Evolutionary conservation across 805 yeast species (phyloP), one percentile per base, ranked within the genome.

Genomic region (Sugiyamaella marilandica): DNA sequence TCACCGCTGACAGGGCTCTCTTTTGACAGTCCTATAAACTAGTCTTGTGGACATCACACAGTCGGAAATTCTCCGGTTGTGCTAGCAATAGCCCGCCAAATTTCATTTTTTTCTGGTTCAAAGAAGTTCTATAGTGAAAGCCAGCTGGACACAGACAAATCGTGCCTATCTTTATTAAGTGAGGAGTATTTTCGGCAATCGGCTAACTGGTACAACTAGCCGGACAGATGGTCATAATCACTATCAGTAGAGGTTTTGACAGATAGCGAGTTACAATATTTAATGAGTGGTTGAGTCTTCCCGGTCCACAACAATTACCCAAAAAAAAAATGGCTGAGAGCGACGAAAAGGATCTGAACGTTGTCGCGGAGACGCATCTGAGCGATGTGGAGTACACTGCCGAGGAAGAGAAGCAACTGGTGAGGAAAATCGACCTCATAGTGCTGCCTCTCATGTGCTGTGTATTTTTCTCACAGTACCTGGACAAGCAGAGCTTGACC

Each of bases 401-500:
- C 13, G 43, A 39, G 16, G 43, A 39, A 10, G 43, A 39, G 21
- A 39, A 10, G 24, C 43, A 19, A 24, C 24, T 48, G 11, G 45
- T 48, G 4, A 11, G 36, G 24, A 48, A 48, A 26, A 37, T 48
- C 18, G 46, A 48, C 32, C 16, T 35, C 19, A 21, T 18, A 19
- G 26, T 48, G 18, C 45, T 48, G 2, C 51, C 51, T 13, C 21
- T 48, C 24, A 48, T 48, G 51, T 26, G 26, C 14, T 32, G 35
- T 11, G 36, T 39, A 9, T 16, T 16, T 9, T 37, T 37, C 18
- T 24, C 26, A 3, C 53, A 50, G 31, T 50, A 48, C 29, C 33
- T 50, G 37, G 53, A 50, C 36, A 50, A 50, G 44, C 34, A 29
- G 24, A 32, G 35, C 32, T 21, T 50, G 45, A 35, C 46, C 21